Evolutionary conservation across 1,139 yeast species (phyloP).

Genomic region (Sugiyamaella paludigena): DNA sequence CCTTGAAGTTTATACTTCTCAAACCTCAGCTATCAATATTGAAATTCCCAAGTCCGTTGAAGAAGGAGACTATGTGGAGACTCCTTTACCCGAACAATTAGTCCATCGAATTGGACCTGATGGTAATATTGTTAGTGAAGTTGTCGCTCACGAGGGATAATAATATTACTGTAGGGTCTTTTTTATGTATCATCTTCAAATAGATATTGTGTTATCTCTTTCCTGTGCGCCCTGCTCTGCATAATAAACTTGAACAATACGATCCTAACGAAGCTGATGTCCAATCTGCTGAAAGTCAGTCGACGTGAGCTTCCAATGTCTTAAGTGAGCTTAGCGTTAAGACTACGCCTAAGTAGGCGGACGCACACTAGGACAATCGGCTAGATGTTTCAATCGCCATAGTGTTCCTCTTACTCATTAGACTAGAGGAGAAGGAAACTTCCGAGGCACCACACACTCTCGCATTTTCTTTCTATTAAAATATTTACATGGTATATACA

Average conservation of each 20-base stretch:
- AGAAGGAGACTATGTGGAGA: slow-evolving; percentile 64
- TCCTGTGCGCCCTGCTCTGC: too few species aligned
- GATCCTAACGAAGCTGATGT: too few species aligned
- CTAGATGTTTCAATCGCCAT: too few species aligned
- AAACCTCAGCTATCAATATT: slow-evolving; percentile 79
- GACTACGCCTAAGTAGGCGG: too few species aligned
- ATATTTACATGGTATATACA: slow-evolving; percentile 16
- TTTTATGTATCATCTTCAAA: neutral
- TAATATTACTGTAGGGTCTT: neutral
- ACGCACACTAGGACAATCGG: too few species aligned
- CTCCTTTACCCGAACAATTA: slow-evolving; percentile 86
- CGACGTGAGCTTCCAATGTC: too few species aligned
- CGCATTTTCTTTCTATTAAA: neutral
- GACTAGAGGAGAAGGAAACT: too few species aligned
- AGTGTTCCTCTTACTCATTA: too few species aligned
- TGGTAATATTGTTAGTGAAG: slow-evolving; percentile 47
- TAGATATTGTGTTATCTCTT: too few species aligned
- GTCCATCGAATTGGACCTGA: slow-evolving; percentile 51
- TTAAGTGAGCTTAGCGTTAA: too few species aligned
- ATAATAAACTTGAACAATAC: too few species aligned
- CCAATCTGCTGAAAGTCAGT: too few species aligned
- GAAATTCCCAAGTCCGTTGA: slow-evolving; percentile 65
- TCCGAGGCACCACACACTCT: neutral
- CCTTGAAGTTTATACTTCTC: slow-evolving; percentile 76
- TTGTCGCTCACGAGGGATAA: slow-evolving; percentile 33